These are phyloP conservation scores for Plasmodium vinckei DNA, from an alignment of 169 alveolate genomes.

Conservation along the genomic window DNA sequence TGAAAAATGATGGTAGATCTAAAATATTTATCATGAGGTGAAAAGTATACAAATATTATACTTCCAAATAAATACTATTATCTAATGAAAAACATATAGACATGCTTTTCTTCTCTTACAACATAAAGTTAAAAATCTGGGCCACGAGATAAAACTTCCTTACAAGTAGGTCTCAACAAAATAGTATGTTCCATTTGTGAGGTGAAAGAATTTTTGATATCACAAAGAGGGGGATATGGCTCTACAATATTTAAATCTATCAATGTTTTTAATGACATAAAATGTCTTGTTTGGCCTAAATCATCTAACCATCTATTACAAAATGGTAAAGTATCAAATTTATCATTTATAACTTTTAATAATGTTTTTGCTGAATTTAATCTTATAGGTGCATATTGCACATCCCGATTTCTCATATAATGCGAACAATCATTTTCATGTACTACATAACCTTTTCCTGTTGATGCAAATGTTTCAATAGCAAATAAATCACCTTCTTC, in stretches of 20 bases:
- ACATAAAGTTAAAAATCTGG: constrained; percentile 93
- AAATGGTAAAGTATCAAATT: constrained; percentile 98
- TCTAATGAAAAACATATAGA: too few relatives aligned
- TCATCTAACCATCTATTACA: constrained; percentile 99
- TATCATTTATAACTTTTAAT: constrained; percentile 93
- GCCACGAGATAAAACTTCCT: constrained; percentile 98
- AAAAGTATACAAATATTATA: too few relatives aligned
- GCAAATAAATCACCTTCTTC: constrained; percentile 99
- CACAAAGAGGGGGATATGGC: constrained; percentile 99
- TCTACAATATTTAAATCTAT: constrained; percentile 96
- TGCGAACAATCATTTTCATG: constrained; percentile 95
- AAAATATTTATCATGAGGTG: too few relatives aligned
- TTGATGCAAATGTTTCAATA: constrained; percentile 99
- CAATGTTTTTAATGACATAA: constrained; percentile 94
- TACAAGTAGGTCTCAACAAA: constrained; percentile 96
- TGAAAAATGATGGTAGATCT: too few relatives aligned
- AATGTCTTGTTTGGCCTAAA: constrained; percentile 95
- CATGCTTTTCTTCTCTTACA: too few relatives aligned
- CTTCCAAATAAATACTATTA: too few relatives aligned
- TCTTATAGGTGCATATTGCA: constrained; percentile 91
- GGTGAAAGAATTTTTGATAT: constrained; percentile 96
- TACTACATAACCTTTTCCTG: constrained; percentile 96
- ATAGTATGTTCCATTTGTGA: constrained; percentile 99
- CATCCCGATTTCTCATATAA: constrained; percentile 97
- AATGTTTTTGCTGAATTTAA: constrained; percentile 94